phyloP scores from a whole-genome alignment of 306 rosid genomes.

The Ammopiptanthus mongolicus region DNA sequence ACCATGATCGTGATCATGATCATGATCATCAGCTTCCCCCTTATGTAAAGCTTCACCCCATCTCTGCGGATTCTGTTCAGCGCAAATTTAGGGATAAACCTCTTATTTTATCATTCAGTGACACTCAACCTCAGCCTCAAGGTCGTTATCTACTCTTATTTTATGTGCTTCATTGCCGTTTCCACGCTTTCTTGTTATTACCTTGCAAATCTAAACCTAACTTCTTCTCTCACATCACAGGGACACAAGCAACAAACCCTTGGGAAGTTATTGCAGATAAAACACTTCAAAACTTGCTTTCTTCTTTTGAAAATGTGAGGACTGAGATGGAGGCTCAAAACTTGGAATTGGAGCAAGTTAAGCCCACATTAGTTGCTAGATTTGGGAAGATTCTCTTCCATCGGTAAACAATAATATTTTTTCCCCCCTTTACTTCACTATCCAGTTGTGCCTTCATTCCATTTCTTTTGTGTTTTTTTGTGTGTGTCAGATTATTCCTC shows the following conservation, averaged over 20 bases:
- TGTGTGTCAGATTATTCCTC: too few species aligned
- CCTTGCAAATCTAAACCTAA: not conserved
- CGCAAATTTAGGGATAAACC: conserved; percentile 17
- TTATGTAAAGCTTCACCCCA: conserved; percentile 24
- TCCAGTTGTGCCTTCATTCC: not conserved
- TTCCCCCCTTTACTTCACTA: too few species aligned
- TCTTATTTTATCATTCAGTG: conserved; percentile 14
- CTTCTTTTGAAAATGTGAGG: conserved; percentile 19
- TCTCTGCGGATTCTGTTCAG: conserved; percentile 4
- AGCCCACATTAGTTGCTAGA: conserved; percentile 33
- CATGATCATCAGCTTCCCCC: conserved; percentile 16
- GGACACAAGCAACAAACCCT: conserved; percentile 12
- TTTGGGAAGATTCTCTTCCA: conserved; percentile 43
- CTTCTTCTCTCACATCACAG: not conserved
- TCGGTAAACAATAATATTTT: conserved; percentile 13
- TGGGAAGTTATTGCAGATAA: conserved; percentile 27
- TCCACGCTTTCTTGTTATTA: not conserved
- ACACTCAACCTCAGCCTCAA: not conserved
- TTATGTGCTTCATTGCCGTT: not conserved
- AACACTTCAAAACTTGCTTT: conserved; percentile 26
- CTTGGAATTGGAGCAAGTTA: not conserved
- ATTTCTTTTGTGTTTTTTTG: too few species aligned
- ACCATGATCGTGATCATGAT: not conserved
- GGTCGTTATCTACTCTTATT: conserved; percentile 14
- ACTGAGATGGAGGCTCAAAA: conserved; percentile 6